Conservation (phyloP, 2,329 filamentous ascomycete genomes). For the Colletotrichum caudatum region DNA sequence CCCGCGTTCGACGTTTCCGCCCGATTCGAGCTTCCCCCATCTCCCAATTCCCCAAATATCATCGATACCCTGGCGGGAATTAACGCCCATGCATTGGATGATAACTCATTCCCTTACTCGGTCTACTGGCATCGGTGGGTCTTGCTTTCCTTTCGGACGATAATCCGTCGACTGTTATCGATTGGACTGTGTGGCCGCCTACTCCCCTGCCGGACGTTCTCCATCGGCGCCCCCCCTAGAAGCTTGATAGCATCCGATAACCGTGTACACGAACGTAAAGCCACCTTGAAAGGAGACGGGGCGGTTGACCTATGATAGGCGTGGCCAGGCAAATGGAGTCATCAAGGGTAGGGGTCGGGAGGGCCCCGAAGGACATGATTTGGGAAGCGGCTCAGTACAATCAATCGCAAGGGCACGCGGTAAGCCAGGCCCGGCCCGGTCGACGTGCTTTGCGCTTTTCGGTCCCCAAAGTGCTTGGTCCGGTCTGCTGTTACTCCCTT, state of each 20-base stretch:
- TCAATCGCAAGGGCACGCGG: slow-evolving; percentile 3
- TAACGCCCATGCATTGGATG: slow-evolving; percentile 30
- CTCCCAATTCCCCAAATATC: not conserved
- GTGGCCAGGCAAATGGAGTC: not conserved
- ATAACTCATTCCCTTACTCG: slow-evolving; percentile 29
- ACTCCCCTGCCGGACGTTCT: slow-evolving; percentile 23
- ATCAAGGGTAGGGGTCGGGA: not conserved
- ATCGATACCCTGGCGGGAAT: slow-evolving; percentile 2
- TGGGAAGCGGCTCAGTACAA: not conserved
- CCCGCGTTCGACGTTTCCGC: not conserved
- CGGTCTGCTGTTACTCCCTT: not conserved
- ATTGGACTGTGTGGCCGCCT: not conserved
- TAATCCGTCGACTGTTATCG: not conserved
- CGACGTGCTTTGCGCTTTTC: slow-evolving; percentile 22
- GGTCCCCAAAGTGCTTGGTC: slow-evolving; percentile 23
- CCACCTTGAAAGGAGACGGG: slow-evolving; percentile 4
- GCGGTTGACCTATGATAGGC: slow-evolving; percentile 19
- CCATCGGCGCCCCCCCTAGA: slow-evolving; percentile 8
- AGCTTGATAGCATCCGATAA: slow-evolving; percentile 9
- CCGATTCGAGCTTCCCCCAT: not conserved
- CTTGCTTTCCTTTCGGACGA: not conserved
- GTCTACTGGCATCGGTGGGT: slow-evolving; percentile 3
- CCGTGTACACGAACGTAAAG: slow-evolving; percentile 10
- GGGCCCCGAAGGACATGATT: not conserved
- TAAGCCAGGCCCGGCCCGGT: slow-evolving; percentile 31